Base-by-base conservation (phyloP, 164 flowering plant genomes). In the Macadamia tetraphylla region DNA sequence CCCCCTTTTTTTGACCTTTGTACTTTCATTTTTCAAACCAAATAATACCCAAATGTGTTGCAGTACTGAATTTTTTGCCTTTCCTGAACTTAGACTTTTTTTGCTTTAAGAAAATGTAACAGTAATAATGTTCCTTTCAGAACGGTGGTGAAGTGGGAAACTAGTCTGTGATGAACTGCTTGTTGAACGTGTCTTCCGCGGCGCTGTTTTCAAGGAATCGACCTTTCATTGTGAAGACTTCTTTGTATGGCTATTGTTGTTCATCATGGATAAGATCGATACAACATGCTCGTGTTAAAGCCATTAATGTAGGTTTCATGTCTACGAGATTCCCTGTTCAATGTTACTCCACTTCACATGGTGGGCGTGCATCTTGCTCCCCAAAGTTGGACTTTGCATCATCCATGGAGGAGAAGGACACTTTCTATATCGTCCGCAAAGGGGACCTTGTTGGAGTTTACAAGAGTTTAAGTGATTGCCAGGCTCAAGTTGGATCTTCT, bases 401-500 rank as follows among this genome's bases (percentile, higher is more conserved):
- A 13, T 62, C 62, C 14, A 76, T 86, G 86, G 81, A 80, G 65
- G 80, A 85, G 65, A 86, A 81, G 65, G 81, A 87, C 31, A 87
- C 78, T 1, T 90, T 90, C 73, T 94, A 83, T 80, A 91, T 94
- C 32, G 95, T 94, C 40, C 81, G 97, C 44, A 94, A 92, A 72
- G 98, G 97, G 40, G 98, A 92, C 73, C 23, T 87, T 53, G 83
- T 94, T 63, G 95, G 98, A 11, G 81, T 94, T 63, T 94, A 85
- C 72, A 88, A 79, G 77, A 88, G 74, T 68, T 79, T 90, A 14
- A 75, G 71, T 67, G 97, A 92, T 64, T 92, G 95, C 62, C 97
- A 86, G 66, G 87, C 90, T 51, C 97, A 90, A 87, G 86, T 85
- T 80, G 88, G 94, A 60, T 73, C 86, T 63, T 84, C 91, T 75